Evolutionary conservation across 2,329 filamentous ascomycete genomes (phyloP), one percentile per base, ranked within the genome.

Genomic region (Orbilia oligospora): DNA sequence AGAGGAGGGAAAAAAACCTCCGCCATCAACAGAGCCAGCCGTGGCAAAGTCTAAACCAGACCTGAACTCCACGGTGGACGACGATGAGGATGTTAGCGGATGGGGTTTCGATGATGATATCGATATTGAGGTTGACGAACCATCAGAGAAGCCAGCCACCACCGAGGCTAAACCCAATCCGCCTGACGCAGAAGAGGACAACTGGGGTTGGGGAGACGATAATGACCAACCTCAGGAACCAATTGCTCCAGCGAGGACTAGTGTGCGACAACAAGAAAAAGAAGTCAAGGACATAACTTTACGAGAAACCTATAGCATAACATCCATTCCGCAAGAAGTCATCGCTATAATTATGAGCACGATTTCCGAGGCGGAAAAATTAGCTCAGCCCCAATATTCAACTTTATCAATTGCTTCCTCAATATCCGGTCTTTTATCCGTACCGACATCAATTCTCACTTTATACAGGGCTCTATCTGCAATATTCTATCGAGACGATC

Each of bases 191-290:
- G 12, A 86, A 51, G 86, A 87, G 22, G 87, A 89, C 22, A 86
- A 93, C 78, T 92, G 93, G 27, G 97, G 93, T 92, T 93, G 92
- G 2, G 97, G 94, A 93, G 92, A 90, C 22, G 93, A 90, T 16
- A 87, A 94, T 44, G 92, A 92, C 5, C 51, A 68, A 20, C 64
- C 82, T 55, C 64, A 80, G 22, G 56, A 82, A 36, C 51, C 81
- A 5, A 18, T 80, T 41, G 46, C 46, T 27, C 16, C 78, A 5
- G 80, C 81, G 27, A 81, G 84, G 76, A 68, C 80, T 48, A 81
- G 82, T 48, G 81, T 36, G 27, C 49, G 79, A 78, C 33, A 78
- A 80, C 64, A 76, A 20, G 68, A 58, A 33, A 72, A 72, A 30
- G 68, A 69, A 5, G 55, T 65, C 41, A 81, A 68, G 70, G 92